phyloP scores from a whole-genome alignment of 371 early-diverging fungal genomes.

The Apophysomyces variabilis region DNA sequence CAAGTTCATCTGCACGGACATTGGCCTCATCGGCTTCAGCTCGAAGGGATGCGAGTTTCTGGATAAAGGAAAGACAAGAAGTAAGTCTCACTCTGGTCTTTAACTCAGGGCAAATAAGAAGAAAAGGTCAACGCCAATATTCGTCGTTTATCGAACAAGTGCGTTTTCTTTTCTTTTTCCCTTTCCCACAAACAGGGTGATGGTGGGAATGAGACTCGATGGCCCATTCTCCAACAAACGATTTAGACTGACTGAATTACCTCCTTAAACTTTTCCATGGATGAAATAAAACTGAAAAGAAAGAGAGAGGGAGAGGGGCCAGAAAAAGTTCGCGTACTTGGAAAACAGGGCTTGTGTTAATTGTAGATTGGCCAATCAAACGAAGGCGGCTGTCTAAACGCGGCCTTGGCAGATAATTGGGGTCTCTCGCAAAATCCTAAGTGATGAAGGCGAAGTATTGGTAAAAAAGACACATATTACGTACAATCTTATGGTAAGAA shows the following conservation, averaged over 20 bases:
- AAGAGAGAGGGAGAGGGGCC: not conserved
- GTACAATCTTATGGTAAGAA: too few species aligned
- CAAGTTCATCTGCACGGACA: slow-evolving; percentile 72
- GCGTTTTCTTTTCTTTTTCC: not conserved
- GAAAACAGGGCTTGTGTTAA: slow-evolving; percentile 6
- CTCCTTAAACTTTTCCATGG: slow-evolving; percentile 62
- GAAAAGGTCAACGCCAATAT: not conserved
- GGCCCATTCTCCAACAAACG: too few species aligned
- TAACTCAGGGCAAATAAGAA: not conserved
- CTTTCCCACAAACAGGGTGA: not conserved
- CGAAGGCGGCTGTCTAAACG: not conserved
- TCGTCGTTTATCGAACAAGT: not conserved
- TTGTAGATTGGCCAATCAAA: not conserved
- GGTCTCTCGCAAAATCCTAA: too few species aligned
- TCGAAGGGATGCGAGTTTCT: slow-evolving; percentile 75
- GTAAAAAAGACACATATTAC: too few species aligned
- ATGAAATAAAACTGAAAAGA: not conserved
- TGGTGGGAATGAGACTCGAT: not conserved
- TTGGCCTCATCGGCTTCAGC: slow-evolving; percentile 72
- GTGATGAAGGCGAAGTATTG: too few species aligned
- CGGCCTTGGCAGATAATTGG: too few species aligned
- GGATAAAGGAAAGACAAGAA: slow-evolving; percentile 6
- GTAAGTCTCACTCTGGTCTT: not conserved
- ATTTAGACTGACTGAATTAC: slow-evolving; percentile 28
- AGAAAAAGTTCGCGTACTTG: too few species aligned